A percentile compares a stretch with the other conserved stretches of the same genome.
Evolutionary conservation across 306 rosid genomes (phyloP).

Genomic region (Cucumis cinereus): DNA sequence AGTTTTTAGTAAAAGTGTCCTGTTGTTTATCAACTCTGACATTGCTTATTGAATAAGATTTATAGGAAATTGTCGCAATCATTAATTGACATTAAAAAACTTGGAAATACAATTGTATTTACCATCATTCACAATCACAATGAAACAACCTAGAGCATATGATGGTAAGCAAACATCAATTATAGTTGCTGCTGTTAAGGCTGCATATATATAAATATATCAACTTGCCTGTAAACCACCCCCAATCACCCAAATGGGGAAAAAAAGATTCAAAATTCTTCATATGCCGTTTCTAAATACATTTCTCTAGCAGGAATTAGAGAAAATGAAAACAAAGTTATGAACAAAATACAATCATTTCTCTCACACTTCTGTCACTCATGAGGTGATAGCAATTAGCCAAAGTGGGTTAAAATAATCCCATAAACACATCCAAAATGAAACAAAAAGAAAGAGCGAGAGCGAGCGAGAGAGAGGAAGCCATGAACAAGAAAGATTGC

Average conservation of each 20-base stretch:
- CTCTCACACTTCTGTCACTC: background rate
- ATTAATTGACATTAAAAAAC: background rate
- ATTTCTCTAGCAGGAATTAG: background rate
- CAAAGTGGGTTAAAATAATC: background rate
- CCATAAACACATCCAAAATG: background rate
- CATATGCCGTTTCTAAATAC: constrained; percentile 4
- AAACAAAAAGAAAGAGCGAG: background rate
- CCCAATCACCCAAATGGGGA: background rate
- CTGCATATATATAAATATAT: background rate
- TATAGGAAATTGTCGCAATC: background rate
- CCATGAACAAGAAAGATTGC: background rate
- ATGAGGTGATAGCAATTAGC: background rate
- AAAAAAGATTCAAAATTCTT: background rate
- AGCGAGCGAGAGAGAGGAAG: background rate
- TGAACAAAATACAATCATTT: constrained; percentile 2
- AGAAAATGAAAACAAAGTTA: constrained; percentile 3
- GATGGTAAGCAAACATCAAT: background rate
- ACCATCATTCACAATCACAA: background rate
- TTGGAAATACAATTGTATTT: background rate
- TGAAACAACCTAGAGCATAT: background rate
- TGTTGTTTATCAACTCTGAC: background rate
- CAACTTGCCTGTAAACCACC: background rate
- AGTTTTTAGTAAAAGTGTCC: background rate
- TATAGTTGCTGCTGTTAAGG: background rate
- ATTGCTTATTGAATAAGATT: background rate